These are phyloP conservation scores for Cicer yamashitae DNA, from an alignment of 306 rosid species.

Conservation along the genomic window DNA sequence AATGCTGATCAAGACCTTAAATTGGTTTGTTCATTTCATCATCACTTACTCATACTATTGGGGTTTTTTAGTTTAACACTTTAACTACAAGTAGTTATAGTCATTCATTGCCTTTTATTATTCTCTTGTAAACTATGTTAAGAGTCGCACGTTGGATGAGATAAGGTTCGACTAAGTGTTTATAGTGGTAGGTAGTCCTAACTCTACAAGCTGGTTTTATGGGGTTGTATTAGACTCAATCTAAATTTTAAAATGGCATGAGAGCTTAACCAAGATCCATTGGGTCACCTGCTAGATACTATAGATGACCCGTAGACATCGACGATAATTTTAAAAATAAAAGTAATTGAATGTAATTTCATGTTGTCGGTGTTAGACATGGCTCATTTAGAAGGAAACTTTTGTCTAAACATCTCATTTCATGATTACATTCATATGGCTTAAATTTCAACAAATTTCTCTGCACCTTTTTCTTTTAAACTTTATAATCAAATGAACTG, in stretches of 20 bases:
- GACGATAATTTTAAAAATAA: no score
- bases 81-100: conserved; percentile 4
- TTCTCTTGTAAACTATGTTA: conserved; percentile 2
- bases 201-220: no score
- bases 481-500: conserved; percentile 9
- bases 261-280: no score
- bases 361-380: neutral
- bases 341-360: conserved; percentile 15
- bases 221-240: no score
- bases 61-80: neutral
- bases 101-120: neutral
- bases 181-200: no score
- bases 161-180: no score
- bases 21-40: conserved; percentile 61
- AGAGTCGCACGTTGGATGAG: no score
- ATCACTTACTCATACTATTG: conserved; percentile 19
- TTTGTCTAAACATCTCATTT: neutral
- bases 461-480: neutral
- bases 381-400: conserved; percentile 35
- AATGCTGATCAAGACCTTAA: conserved; percentile 75
- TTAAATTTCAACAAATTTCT: conserved; percentile 24
- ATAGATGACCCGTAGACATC: no score
- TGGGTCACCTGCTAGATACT: no score
- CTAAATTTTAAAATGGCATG: no score
- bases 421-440: neutral